Percentiles rank a stretch among this genome's conserved stretches.
These are phyloP conservation scores for Spergularia azorica DNA, from an alignment of 179 eudicot species.

Conservation along the genomic window DNA sequence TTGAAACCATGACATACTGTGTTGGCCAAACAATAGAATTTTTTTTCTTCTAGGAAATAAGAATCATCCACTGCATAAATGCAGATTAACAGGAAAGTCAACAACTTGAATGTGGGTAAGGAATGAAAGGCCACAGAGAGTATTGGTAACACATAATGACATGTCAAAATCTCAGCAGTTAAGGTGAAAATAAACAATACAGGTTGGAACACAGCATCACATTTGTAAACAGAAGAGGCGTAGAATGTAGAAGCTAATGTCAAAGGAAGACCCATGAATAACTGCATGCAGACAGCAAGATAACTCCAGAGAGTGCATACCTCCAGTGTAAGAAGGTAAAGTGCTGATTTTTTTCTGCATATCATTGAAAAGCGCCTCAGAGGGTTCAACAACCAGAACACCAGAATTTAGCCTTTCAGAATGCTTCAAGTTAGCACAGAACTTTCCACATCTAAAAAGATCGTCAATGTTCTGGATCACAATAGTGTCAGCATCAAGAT, in stretches of 20 bases:
- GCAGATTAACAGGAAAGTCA: too few species aligned
- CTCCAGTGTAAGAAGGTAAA: slow-evolving; percentile 92
- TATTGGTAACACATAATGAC: too few species aligned
- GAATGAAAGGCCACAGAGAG: too few species aligned
- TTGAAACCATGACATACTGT: too few species aligned
- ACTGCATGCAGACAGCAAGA: not conserved
- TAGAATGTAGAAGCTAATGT: not conserved
- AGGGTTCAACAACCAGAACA: slow-evolving; percentile 95
- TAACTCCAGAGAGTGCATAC: slow-evolving; percentile 35
- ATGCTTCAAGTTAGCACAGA: slow-evolving; percentile 97
- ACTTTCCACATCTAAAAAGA: slow-evolving; percentile 86
- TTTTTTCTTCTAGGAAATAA: too few species aligned
- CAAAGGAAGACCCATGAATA: not conserved
- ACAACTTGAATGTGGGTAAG: too few species aligned
- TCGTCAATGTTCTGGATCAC: slow-evolving; percentile 87
- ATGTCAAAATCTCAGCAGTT: not conserved
- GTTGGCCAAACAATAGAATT: too few species aligned
- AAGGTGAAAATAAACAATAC: not conserved
- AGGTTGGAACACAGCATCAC: slow-evolving; percentile 3
- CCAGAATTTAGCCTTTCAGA: slow-evolving; percentile 98
- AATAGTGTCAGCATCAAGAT: slow-evolving; percentile 99
- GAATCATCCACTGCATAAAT: too few species aligned
- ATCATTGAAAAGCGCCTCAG: slow-evolving; percentile 72
- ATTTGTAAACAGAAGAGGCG: not conserved
- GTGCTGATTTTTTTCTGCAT: slow-evolving; percentile 85